Percentiles rank a stretch among this genome's conserved stretches.
Evolutionary conservation across 1,139 yeast genomes (phyloP).

Genomic region (Blastobotrys petasosporus): DNA sequence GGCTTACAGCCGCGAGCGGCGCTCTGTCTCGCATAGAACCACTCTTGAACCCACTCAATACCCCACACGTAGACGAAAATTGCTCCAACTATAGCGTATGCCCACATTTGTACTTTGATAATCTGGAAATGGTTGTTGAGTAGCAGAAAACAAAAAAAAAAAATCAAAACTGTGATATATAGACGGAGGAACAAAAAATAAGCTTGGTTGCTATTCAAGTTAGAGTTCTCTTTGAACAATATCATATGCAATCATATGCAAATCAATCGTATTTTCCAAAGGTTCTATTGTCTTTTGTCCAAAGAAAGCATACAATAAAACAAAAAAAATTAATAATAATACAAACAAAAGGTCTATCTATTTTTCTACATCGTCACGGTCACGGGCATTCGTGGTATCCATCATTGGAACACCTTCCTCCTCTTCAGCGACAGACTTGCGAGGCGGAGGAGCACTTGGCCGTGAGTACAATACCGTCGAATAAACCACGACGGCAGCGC

Average conservation of each 20-base stretch:
- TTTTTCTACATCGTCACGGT: background rate
- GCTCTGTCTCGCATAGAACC: background rate
- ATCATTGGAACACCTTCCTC: background rate
- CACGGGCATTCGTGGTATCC: no score
- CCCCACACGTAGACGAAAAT: background rate
- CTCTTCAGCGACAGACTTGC: background rate
- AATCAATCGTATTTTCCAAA: background rate
- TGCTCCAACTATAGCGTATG: background rate
- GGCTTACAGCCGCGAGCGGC: background rate
- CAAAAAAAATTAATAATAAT: background rate
- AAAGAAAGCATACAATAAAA: no score
- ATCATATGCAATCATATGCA: no score
- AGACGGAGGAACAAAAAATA: no score
- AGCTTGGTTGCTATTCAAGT: no score
- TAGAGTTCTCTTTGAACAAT: no score
- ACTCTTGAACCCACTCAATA: background rate
- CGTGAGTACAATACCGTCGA: constrained; percentile 36
- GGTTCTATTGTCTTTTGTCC: no score
- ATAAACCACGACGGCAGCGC: constrained; percentile 35
- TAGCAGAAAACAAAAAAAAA: no score
- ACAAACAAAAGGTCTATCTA: background rate
- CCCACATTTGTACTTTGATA: background rate
- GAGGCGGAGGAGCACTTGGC: background rate
- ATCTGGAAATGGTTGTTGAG: no score
- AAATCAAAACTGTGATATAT: no score